Evolutionary conservation across 1,284 basidiomycete genomes (phyloP), one percentile per base, ranked within the genome.

Genomic region (Lignosus rhinocerotis): DNA sequence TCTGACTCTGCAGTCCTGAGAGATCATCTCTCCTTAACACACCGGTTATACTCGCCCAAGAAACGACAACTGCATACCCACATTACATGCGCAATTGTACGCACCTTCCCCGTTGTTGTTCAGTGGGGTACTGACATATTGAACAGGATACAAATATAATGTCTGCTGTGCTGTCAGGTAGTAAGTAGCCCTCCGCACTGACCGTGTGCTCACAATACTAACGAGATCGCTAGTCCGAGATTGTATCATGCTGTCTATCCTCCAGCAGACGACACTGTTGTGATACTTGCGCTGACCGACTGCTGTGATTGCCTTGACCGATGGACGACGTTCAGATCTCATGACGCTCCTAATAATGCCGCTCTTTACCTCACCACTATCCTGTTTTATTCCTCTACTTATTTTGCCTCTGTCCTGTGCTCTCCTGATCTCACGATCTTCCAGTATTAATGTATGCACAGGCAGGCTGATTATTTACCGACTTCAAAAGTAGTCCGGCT

Each of bases 51-150:
- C 59, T 78, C 82, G 12, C 78, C 78, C 0, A 74, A 73, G 53
- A 74, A 72, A 53, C 74, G 81, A 48, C 77, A 75, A 58, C 70
- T 86, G n/a, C 79, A 83, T 67, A 72, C 80, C 19, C 81, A 85
- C 66, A 64, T 80, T 31, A 84, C 81, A 3, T 83, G 81, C 60
- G 83, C 83, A 8, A 80, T 81, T 47, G 81, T 71, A 43, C 45
- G 69, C 60, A 17, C 34, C 14, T 17, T 39, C 10, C 38, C 39
- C n/a, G 7, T 30, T 19, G 2, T 12, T 21, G 33, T 42, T 21
- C 17, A 19, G 19, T 3, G 10, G 8, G 11, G 51, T 12, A 33
- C 51, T 52, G 34, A 54, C 38, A 5, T 0, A 5, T 10, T 3
- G 3, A n/a, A 8, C 48, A 68, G 66, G 66, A 86, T 67, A 81